Conservation (phyloP, 2,329 filamentous ascomycete species). For the Alternaria incomplexa region DNA sequence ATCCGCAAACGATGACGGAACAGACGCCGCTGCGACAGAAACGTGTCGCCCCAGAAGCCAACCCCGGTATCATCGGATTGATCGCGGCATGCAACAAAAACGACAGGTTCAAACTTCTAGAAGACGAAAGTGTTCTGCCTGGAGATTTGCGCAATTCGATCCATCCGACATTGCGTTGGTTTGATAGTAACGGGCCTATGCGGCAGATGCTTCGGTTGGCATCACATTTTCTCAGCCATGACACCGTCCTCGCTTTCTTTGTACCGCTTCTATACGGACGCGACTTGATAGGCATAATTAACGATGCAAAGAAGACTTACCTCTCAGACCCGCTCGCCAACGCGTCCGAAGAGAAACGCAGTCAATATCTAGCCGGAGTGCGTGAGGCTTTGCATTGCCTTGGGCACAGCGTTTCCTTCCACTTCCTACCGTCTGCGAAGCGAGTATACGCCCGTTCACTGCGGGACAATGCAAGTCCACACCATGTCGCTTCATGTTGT, state of each 20-base stretch:
- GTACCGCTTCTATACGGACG: conserved; percentile 36
- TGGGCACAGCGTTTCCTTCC: conserved; percentile 29
- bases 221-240: conserved; percentile 40
- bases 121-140: conserved; percentile 26
- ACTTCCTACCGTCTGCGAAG: conserved; percentile 19
- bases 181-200: conserved; percentile 18
- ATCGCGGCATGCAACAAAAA: conserved; percentile 32
- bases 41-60: background rate
- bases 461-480: conserved; percentile 1
- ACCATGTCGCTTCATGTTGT: conserved; percentile 15
- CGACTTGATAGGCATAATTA: conserved; percentile 12
- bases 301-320: conserved; percentile 16
- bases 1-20: conserved; percentile 7
- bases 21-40: conserved; percentile 4
- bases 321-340: conserved; percentile 27
- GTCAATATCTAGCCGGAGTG: conserved; percentile 21
- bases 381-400: conserved; percentile 36
- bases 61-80: conserved; percentile 19
- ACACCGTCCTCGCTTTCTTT: conserved; percentile 40
- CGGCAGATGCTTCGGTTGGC: conserved; percentile 38
- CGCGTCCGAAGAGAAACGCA: conserved; percentile 16
- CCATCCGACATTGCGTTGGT: conserved; percentile 38
- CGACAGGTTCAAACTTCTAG: conserved; percentile 41
- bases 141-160: conserved; percentile 37
- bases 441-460: conserved; percentile 33